Conservation (phyloP, 2,329 filamentous ascomycete genomes). For the Colletotrichum cereale region DNA sequence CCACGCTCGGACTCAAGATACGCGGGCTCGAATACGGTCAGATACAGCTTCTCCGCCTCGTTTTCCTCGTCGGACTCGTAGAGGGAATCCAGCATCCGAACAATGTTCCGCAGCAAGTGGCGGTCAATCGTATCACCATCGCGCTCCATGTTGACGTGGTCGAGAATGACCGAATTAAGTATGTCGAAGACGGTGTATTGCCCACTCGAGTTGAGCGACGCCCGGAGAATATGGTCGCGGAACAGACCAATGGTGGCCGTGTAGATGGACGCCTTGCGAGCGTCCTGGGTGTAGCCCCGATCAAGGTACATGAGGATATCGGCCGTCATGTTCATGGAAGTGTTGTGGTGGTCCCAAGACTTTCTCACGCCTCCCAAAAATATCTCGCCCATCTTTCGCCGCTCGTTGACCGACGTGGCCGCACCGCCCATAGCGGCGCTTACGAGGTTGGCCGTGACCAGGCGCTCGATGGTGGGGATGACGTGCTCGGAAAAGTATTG, state of each 20-base stretch:
- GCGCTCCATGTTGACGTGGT: conserved; percentile 92
- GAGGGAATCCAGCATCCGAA: conserved; percentile 89
- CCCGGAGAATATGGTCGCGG: conserved; percentile 84
- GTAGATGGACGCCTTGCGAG: conserved; percentile 82
- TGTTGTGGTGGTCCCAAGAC: conserved; percentile 89
- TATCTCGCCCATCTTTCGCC: conserved; percentile 82
- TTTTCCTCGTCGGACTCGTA: conserved; percentile 85
- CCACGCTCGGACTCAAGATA: conserved; percentile 78
- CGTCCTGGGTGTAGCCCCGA: conserved; percentile 81
- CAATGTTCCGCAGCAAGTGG: conserved; percentile 82
- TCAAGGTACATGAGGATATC: conserved; percentile 99
- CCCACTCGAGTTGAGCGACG: conserved; percentile 61
- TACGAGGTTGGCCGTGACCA: conserved; percentile 76
- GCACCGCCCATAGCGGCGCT: conserved; percentile 68
- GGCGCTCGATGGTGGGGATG: conserved; percentile 74
- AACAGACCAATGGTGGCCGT: conserved; percentile 88
- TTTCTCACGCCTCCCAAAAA: conserved; percentile 82
- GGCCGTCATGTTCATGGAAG: conserved; percentile 95
- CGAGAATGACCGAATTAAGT: conserved; percentile 84
- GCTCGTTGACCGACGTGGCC: conserved; percentile 79
- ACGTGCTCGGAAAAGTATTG: conserved; percentile 83
- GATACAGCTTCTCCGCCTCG: conserved; percentile 84
- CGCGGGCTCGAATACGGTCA: conserved; percentile 83
- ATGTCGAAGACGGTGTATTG: conserved; percentile 75
- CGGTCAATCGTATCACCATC: conserved; percentile 91